Base-by-base conservation (phyloP, 495 filamentous ascomycete genomes). In the Oidiodendron maius region DNA sequence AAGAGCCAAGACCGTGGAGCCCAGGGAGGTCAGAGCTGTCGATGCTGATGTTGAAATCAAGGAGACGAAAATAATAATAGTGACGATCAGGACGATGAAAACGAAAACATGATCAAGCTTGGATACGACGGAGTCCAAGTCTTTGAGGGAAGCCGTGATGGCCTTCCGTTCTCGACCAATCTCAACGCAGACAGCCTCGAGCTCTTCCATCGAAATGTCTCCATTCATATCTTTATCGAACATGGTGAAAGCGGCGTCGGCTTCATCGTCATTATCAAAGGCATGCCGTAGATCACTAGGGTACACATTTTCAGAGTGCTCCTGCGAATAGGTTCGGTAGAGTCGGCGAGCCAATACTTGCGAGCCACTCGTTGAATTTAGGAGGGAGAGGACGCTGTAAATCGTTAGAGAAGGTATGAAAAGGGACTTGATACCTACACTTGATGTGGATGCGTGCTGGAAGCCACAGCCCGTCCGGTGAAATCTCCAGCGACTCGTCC, bases 221-320 rank as follows among this genome's bases (percentile, higher is more conserved):
- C 93, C 93, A 53, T 97, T 97, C 68, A 98, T 78, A 58, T 98
- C 93, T 52, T 91, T 91, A 65, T 98, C 91, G 47, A 96, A 96
- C 76, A 96, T 90, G 45, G 72, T 70, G 52, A 98, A 98, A 11
- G 91, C 90, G 1, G 88, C 86, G 45, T 96, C 89, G 2, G 90
- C 89, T 57, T 96, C 91, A 17, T 96, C 91, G 46, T 80, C 71
- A 32, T 80, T 85, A n/a, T 84, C 77, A 55, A 96, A 96, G 2
- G 87, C 91, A 22, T 76, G 72, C 52, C 80, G 83, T 24, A 97
- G 59, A 53, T 96, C 90, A 28, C 86, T 84, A 1, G 81, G 75
- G 3, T 77, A 71, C 13, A 97, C 81, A 0, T 83, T 87, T 13
- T 93, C 87, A 17, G 78, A 78, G 5, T 78, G 89, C 39, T 83